Evolutionary conservation across 139 green algal genomes (phyloP), one percentile per base, ranked within the genome.

Genomic region (Coelastrella sp.): DNA sequence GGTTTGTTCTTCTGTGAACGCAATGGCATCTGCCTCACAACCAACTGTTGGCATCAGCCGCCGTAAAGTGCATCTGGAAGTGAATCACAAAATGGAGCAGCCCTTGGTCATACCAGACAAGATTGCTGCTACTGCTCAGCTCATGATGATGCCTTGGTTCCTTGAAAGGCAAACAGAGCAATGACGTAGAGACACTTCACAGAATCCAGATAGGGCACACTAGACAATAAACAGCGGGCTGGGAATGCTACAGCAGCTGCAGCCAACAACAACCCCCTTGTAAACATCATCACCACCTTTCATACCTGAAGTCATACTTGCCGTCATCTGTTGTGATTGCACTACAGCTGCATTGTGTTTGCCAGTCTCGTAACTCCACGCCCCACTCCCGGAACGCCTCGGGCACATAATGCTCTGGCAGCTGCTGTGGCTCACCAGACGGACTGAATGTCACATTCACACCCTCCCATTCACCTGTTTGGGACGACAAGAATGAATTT

Each of bases 21-120:
- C 94, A 0, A 96, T 83, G 0, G 94, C 94, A 64, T 97, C 94
- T 1, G 94, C 94, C 76, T 97, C 94, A 67, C 94, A 96, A 32
- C 94, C 94, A 5, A 95, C 93, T 11, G 93, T 94, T 0, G 94
- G 94, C 92, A 96, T 94, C 81, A 96, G 80, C 23, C 91, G 87
- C 11, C 90, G 87, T 27, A 88, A n/a, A 2, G 41, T 76, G 45
- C 80, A 89, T 35, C 38, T 67, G 37, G n/a, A 92, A 27, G 68
- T 0, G 17, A 41, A 17, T 21, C 75, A 76, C 13, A 32, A 40
- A 5, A 7, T 30, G 67, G 35, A 32, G 11, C 67, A 72, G 67
- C 67, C n/a, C n/a, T n/a, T n/a, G n/a, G n/a, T n/a, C n/a, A n/a
- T n/a, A n/a, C n/a, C n/a, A n/a, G n/a, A n/a, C n/a, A n/a, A n/a